phyloP scores from a whole-genome alignment of 768 basidiomycete species.

The Tylopilus vinaceipallidus region DNA sequence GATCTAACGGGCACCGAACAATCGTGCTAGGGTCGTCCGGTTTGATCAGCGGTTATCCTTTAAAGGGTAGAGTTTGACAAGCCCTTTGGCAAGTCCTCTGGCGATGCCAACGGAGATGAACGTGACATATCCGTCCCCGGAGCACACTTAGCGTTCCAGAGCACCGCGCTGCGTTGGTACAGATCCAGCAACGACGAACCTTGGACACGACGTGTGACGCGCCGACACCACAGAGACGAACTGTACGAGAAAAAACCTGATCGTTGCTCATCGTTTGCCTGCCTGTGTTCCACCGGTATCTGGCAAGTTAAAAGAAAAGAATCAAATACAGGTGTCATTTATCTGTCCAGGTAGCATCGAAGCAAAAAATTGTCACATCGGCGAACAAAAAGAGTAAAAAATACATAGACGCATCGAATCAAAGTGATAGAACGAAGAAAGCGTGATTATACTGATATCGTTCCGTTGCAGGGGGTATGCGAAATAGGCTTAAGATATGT shows the following conservation, averaged over 20 bases:
- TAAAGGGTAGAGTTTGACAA: too few relatives aligned
- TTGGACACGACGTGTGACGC: not conserved
- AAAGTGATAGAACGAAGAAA: conserved; percentile 25
- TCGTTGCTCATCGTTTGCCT: not conserved
- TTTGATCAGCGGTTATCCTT: not conserved
- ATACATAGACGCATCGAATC: conserved; percentile 15
- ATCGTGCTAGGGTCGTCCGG: not conserved
- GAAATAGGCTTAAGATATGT: conserved; percentile 17
- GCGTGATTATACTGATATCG: conserved; percentile 24
- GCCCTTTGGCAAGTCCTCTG: too few relatives aligned
- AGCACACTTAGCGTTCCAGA: too few relatives aligned
- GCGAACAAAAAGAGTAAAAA: not conserved
- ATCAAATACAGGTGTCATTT: conserved; percentile 2
- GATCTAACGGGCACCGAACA: not conserved
- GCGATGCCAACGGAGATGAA: too few relatives aligned
- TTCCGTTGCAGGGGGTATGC: conserved; percentile 30
- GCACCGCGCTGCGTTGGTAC: too few relatives aligned
- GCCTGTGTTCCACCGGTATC: conserved; percentile 5
- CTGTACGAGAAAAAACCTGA: too few relatives aligned
- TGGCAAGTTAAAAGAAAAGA: conserved; percentile 2
- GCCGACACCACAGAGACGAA: too few relatives aligned
- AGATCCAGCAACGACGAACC: not conserved
- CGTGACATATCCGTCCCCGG: too few relatives aligned
- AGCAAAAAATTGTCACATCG: not conserved
- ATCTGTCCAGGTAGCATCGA: conserved; percentile 7